Percentiles rank a stretch among this genome's conserved stretches.
Conservation (phyloP, 331 rosid genomes). For the Quercus phellos region DNA sequence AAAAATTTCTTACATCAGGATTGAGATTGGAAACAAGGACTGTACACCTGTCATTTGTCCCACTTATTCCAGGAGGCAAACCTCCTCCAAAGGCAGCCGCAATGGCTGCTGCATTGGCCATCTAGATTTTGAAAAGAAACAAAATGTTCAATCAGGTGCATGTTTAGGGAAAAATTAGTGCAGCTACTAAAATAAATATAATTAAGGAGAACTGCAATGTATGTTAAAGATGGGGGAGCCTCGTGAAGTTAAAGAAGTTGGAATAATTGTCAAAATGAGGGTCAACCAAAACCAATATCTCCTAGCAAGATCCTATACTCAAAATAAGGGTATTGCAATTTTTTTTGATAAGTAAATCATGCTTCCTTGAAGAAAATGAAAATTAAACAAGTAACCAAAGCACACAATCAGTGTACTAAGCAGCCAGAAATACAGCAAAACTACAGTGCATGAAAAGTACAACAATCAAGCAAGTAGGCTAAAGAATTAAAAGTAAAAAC, state of each 20-base stretch:
- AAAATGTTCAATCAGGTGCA: neutral
- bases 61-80: constrained; percentile 93
- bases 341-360: no score
- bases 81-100: constrained; percentile 95
- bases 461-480: no score
- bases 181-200: neutral
- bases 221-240: neutral
- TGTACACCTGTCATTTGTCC: constrained; percentile 96
- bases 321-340: neutral
- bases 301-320: neutral
- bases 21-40: constrained; percentile 83
- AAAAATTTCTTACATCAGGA: constrained; percentile 68
- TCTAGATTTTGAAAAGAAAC: constrained; percentile 39
- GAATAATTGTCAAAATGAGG: neutral
- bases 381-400: no score
- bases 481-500: no score
- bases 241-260: neutral
- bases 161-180: neutral
- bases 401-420: no score
- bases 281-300: neutral
- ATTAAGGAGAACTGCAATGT: neutral
- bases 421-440: no score
- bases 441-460: no score
- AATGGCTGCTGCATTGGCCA: constrained; percentile 84
- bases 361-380: no score